A percentile compares a stretch with the other conserved stretches of the same genome.
Conservation (phyloP, 1,139 yeast species). For the Candida frijolesensis region DNA sequence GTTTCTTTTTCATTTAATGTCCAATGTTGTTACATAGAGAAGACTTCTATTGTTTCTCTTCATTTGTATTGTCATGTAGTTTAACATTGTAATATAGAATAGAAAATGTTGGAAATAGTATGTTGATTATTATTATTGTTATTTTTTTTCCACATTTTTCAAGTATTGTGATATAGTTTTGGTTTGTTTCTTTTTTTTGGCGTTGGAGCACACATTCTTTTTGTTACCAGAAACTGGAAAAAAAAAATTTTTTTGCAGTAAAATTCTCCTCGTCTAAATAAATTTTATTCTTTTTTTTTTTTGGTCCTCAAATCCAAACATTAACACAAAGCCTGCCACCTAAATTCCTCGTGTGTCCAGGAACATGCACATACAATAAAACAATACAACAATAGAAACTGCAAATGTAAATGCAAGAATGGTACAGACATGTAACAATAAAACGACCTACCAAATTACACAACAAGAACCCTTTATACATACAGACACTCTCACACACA, state of each 20-base stretch:
- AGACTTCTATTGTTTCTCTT: too few species aligned
- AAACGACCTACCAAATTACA: background rate
- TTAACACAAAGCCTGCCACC: background rate
- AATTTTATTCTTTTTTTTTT: background rate
- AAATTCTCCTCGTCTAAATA: slow-evolving; percentile 2
- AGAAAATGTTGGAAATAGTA: too few species aligned
- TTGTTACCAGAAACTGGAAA: background rate
- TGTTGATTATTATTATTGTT: too few species aligned
- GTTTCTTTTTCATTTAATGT: too few species aligned
- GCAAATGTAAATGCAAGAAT: background rate
- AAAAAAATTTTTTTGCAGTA: background rate
- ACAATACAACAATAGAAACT: too few species aligned
- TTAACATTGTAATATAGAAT: too few species aligned
- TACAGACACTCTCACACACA: too few species aligned
- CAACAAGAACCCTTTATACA: background rate
- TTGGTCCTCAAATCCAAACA: background rate
- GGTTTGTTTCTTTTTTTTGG: background rate
- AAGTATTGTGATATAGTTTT: background rate
- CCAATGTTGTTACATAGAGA: too few species aligned
- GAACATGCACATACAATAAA: background rate
- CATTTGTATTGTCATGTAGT: too few species aligned
- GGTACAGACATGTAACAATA: background rate
- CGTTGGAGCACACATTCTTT: background rate
- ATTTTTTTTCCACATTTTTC: background rate
- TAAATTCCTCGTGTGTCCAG: background rate